Conservation (phyloP, 1,284 basidiomycete species). For the Stygiomarasmius scandens region DNA sequence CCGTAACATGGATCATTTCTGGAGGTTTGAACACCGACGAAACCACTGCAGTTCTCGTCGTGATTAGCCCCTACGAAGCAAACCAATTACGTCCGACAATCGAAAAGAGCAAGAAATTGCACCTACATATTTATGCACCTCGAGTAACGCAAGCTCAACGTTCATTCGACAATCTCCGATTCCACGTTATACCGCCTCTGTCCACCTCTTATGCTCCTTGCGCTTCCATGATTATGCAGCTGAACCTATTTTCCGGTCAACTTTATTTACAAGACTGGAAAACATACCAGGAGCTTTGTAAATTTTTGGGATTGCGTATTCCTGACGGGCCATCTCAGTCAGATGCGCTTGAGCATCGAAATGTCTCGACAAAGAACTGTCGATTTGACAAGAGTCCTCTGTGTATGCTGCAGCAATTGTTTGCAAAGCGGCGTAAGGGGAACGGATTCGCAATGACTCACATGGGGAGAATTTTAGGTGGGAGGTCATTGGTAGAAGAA, state of each 20-base stretch:
- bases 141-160: neutral
- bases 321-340: constrained; percentile 13
- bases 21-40: neutral
- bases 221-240: constrained; percentile 35
- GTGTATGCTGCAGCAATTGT: neutral
- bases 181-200: constrained; percentile 33
- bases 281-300: constrained; percentile 35
- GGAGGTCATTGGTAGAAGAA: neutral
- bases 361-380: neutral
- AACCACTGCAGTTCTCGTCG: constrained; percentile 3
- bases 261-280: constrained; percentile 38
- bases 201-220: constrained; percentile 22
- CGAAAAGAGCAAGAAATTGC: too few species aligned
- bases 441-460: neutral
- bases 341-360: constrained; percentile 1
- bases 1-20: constrained; percentile 18
- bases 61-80: neutral
- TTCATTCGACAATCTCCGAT: constrained; percentile 23
- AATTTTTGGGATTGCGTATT: constrained; percentile 38
- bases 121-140: constrained; percentile 27
- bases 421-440: neutral
- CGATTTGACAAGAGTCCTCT: neutral
- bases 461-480: neutral
- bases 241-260: constrained; percentile 48
- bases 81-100: neutral